Percentiles rank a stretch among this genome's conserved stretches.
Evolutionary conservation across 352 stramenopile species (phyloP).

Genomic region (Blastocystis sp.): DNA sequence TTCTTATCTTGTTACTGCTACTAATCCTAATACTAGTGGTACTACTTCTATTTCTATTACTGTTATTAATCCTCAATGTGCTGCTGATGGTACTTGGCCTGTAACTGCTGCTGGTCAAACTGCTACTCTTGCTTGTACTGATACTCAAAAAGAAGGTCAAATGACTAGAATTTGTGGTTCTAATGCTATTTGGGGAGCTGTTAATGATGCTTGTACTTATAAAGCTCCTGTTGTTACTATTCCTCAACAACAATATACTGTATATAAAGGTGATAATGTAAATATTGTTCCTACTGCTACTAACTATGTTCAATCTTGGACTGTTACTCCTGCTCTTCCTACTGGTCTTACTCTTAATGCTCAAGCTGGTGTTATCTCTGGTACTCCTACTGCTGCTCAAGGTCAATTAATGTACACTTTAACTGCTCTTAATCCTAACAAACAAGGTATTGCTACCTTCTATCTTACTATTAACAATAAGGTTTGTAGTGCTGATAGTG

Average conservation of each 20-base stretch:
- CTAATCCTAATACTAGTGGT: conserved; percentile 2
- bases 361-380: conserved; percentile 7
- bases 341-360: conserved; percentile 16
- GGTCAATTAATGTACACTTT: not conserved
- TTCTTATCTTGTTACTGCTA: conserved; percentile 17
- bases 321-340: not conserved
- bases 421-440: conserved; percentile 12
- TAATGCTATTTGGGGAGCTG: not conserved
- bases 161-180: conserved; percentile 2
- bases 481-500: not conserved
- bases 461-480: conserved; percentile 10
- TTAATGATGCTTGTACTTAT: conserved; percentile 18
- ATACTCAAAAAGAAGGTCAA: conserved; percentile 4
- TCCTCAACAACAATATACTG: not conserved
- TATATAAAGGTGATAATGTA: conserved; percentile 11
- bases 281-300: conserved; percentile 2
- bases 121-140: not conserved
- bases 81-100: conserved; percentile 4
- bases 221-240: conserved; percentile 5
- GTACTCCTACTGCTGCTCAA: conserved; percentile 9
- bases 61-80: conserved; percentile 15
- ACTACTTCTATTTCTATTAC: conserved; percentile 9
- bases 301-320: conserved; percentile 8
- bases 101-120: conserved; percentile 12
- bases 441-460: not conserved